Conservation (phyloP, 2,329 filamentous ascomycete species). For the Fusarium nelsonii region DNA sequence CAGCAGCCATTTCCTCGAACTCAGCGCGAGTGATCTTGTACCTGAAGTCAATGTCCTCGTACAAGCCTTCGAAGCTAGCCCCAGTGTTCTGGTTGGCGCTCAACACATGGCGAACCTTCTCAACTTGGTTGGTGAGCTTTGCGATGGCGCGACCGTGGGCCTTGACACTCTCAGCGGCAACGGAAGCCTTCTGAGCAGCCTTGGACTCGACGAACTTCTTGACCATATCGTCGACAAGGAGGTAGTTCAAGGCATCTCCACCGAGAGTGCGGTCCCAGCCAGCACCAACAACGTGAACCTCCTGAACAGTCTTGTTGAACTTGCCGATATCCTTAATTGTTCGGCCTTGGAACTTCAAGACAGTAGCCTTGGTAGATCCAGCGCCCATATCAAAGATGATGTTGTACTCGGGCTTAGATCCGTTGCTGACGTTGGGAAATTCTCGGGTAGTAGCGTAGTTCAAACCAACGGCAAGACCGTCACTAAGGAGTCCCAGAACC, state of each 20-base stretch:
- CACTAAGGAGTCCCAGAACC: slow-evolving; percentile 85
- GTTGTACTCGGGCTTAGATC: slow-evolving; percentile 89
- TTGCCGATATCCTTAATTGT: slow-evolving; percentile 91
- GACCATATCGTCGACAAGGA: slow-evolving; percentile 92
- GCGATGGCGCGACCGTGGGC: slow-evolving; percentile 86
- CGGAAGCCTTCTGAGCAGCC: slow-evolving; percentile 72
- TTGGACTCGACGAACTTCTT: slow-evolving; percentile 79
- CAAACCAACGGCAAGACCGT: slow-evolving; percentile 90
- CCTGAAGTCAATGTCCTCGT: slow-evolving; percentile 92
- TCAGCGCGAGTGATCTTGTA: slow-evolving; percentile 85
- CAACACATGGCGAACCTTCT: slow-evolving; percentile 86
- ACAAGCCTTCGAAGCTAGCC: slow-evolving; percentile 87
- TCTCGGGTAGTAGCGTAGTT: slow-evolving; percentile 94
- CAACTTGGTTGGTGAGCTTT: slow-evolving; percentile 93
- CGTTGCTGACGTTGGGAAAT: slow-evolving; percentile 86
- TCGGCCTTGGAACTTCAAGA: slow-evolving; percentile 89
- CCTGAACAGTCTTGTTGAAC: slow-evolving; percentile 96
- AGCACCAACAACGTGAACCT: slow-evolving; percentile 87
- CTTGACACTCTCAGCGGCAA: slow-evolving; percentile 73
- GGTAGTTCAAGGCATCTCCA: slow-evolving; percentile 87
- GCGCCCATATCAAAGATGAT: slow-evolving; percentile 98
- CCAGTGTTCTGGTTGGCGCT: slow-evolving; percentile 90
- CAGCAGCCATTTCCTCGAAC: slow-evolving; percentile 82
- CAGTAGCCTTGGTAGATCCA: slow-evolving; percentile 89
- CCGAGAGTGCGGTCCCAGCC: slow-evolving; percentile 93